phyloP scores from a whole-genome alignment of 257 asterid genomes.

The Eustoma russellianum region DNA sequence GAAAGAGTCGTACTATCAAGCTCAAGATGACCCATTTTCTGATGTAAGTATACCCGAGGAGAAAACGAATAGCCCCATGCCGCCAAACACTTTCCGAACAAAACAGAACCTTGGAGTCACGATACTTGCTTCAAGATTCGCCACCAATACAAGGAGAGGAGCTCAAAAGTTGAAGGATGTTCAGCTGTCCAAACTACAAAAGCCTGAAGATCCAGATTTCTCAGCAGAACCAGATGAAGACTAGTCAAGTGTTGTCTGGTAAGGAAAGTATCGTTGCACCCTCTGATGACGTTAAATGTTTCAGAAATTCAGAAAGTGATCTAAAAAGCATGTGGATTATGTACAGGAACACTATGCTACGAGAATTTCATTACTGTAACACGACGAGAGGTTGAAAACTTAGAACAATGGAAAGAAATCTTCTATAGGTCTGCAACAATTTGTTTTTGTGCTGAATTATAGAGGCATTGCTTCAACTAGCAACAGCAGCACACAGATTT shows the following conservation, averaged over 20 bases:
- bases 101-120: constrained; percentile 55
- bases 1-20: constrained; percentile 37
- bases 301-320: too few relatives aligned
- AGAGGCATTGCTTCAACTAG: too few relatives aligned
- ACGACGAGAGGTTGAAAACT: too few relatives aligned
- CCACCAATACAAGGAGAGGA: constrained; percentile 62
- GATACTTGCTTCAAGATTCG: constrained; percentile 64
- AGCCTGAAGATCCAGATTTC: constrained; percentile 80
- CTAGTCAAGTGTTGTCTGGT: constrained; percentile 15
- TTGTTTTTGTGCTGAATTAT: too few relatives aligned
- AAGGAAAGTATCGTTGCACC: too few relatives aligned
- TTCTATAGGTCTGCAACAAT: too few relatives aligned
- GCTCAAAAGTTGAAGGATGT: constrained; percentile 54
- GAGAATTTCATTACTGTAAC: too few relatives aligned
- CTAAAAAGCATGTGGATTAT: too few relatives aligned
- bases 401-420: too few relatives aligned
- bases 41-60: constrained; percentile 17
- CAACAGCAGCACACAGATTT: too few relatives aligned
- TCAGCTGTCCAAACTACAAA: constrained; percentile 43
- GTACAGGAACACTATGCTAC: too few relatives aligned
- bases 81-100: constrained; percentile 16
- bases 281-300: too few relatives aligned
- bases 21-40: constrained; percentile 17
- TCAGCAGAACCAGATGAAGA: constrained; percentile 62
- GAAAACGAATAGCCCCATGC: constrained; percentile 10